Conservation (phyloP, 108 stramenopile species). For the Pseudonitzschia multistriata region DNA sequence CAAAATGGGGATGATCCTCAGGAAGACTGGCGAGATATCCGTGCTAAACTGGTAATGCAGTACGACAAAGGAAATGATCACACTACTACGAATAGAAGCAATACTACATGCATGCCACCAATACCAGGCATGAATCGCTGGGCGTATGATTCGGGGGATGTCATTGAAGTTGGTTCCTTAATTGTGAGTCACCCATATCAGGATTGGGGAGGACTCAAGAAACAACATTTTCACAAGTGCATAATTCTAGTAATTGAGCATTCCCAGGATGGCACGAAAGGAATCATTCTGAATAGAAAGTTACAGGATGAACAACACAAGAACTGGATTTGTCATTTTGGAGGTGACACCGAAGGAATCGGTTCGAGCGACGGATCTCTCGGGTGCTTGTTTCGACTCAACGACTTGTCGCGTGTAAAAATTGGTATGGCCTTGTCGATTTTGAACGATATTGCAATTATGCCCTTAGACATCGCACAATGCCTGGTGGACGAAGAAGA, state of each 20-base stretch:
- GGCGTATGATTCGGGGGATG: constrained; percentile 79
- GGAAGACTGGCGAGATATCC: constrained; percentile 53
- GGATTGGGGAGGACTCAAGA: constrained; percentile 73
- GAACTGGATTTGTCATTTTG: constrained; percentile 69
- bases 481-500: constrained; percentile 18
- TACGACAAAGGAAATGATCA: background rate
- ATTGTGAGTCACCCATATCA: constrained; percentile 75
- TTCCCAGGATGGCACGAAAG: constrained; percentile 56
- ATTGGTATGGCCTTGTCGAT: constrained; percentile 13
- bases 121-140: constrained; percentile 18
- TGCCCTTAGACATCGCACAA: constrained; percentile 18
- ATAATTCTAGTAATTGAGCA: constrained; percentile 65
- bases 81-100: background rate
- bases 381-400: constrained; percentile 23
- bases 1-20: background rate
- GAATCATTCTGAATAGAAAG: constrained; percentile 69
- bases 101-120: background rate
- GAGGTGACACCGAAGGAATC: constrained; percentile 66
- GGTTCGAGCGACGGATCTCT: constrained; percentile 52
- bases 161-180: constrained; percentile 78
- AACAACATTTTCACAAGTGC: constrained; percentile 80
- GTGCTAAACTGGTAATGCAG: constrained; percentile 49
- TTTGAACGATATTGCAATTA: constrained; percentile 20
- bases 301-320: constrained; percentile 16
- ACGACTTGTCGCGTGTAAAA: constrained; percentile 14